A percentile compares a stretch with the other conserved stretches of the same genome.
Conservation (phyloP, 225 moss, liverwort and hornwort species). For the Neckera pumila region DNA sequence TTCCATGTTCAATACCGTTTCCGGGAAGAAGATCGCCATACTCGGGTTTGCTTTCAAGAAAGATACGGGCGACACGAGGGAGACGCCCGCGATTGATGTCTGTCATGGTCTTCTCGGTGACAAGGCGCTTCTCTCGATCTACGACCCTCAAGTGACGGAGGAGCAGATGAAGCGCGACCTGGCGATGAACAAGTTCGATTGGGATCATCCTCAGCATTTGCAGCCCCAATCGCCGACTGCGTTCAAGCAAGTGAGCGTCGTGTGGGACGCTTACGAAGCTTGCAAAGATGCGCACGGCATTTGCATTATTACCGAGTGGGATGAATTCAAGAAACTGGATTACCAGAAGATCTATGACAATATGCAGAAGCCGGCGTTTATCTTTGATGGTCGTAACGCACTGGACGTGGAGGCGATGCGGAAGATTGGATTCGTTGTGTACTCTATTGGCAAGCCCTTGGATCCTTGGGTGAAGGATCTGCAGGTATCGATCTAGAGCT, state of each 20-base stretch:
- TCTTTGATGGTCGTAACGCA: slow-evolving; percentile 82
- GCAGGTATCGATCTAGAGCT: slow-evolving; percentile 51
- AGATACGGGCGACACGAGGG: slow-evolving; percentile 84
- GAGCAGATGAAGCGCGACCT: slow-evolving; percentile 91
- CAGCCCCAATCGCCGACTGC: slow-evolving; percentile 51
- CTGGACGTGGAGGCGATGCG: slow-evolving; percentile 54
- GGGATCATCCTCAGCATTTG: slow-evolving; percentile 93
- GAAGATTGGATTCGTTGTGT: slow-evolving; percentile 81
- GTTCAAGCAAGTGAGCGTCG: slow-evolving; percentile 63
- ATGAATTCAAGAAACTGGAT: slow-evolving; percentile 88
- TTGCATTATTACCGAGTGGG: slow-evolving; percentile 88
- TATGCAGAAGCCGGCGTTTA: slow-evolving; percentile 91
- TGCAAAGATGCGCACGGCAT: slow-evolving; percentile 78
- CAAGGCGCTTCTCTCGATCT: slow-evolving; percentile 70
- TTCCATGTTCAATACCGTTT: slow-evolving; percentile 94
- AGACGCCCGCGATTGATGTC: slow-evolving; percentile 81
- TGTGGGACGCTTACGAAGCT: slow-evolving; percentile 78
- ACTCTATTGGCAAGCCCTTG: slow-evolving; percentile 82
- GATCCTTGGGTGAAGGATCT: slow-evolving; percentile 93
- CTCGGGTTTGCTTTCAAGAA: slow-evolving; percentile 92
- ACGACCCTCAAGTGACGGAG: slow-evolving; percentile 82
- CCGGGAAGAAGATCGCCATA: slow-evolving; percentile 78
- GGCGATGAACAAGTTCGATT: slow-evolving; percentile 92
- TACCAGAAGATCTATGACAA: slow-evolving; percentile 72
- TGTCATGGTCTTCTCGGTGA: slow-evolving; percentile 78